Conservation (phyloP, 495 filamentous ascomycete genomes). For the Neurospora discreta region DNA sequence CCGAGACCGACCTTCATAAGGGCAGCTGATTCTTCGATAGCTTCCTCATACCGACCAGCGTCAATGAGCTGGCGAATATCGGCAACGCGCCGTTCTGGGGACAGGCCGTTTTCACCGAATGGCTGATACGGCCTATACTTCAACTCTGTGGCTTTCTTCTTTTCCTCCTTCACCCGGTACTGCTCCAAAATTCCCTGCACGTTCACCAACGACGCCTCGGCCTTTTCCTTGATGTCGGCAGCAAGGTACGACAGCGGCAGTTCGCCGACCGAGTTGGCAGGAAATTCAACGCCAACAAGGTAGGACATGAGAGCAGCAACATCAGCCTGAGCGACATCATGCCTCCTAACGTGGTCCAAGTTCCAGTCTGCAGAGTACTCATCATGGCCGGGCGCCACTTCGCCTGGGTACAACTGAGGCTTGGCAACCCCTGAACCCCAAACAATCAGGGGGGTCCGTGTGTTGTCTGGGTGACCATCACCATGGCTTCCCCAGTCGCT, state of each 20-base stretch:
- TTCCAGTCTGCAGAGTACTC: constrained; percentile 88
- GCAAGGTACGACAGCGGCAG: constrained; percentile 75
- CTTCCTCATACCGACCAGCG: constrained; percentile 52
- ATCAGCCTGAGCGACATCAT: constrained; percentile 92
- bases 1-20: constrained; percentile 68
- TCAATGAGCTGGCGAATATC: constrained; percentile 59
- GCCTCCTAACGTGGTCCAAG: constrained; percentile 63
- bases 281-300: constrained; percentile 79
- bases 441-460: constrained; percentile 80
- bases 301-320: constrained; percentile 96
- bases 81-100: constrained; percentile 55
- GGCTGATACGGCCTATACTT: constrained; percentile 61
- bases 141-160: constrained; percentile 64
- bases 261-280: constrained; percentile 93
- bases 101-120: constrained; percentile 48
- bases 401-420: constrained; percentile 46
- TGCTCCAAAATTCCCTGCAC: constrained; percentile 86
- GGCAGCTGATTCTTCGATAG: constrained; percentile 63
- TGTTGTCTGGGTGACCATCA: constrained; percentile 97
- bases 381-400: constrained; percentile 68
- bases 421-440: constrained; percentile 91
- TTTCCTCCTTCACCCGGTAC: constrained; percentile 89
- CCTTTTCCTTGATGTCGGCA: constrained; percentile 62
- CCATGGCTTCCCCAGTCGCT: constrained; percentile 97
- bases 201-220: constrained; percentile 77